Evolutionary conservation across 2,329 filamentous ascomycete species (phyloP).

Genomic region (Orbilia brochopaga): DNA sequence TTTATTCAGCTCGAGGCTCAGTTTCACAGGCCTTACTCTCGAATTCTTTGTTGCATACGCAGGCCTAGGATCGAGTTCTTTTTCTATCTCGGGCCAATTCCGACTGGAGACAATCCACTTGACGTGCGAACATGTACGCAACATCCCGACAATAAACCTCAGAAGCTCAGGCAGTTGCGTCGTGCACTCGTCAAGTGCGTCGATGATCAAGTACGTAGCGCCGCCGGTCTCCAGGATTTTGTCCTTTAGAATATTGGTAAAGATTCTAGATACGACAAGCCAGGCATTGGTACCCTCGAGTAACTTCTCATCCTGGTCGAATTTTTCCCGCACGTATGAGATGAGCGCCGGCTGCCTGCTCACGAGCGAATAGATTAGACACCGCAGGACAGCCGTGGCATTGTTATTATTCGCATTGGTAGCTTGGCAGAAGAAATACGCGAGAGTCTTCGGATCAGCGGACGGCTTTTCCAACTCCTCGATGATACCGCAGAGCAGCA

Average conservation of each 20-base stretch:
- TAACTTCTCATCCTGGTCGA: constrained; percentile 57
- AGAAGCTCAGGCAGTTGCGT: constrained; percentile 56
- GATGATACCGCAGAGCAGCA: constrained; percentile 56
- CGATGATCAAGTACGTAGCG: constrained; percentile 59
- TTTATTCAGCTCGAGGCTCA: constrained; percentile 58
- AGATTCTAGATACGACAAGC: constrained; percentile 57
- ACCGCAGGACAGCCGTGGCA: constrained; percentile 56
- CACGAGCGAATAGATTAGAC: constrained; percentile 56
- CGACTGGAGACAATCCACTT: constrained; percentile 62
- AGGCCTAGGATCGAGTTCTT: background rate
- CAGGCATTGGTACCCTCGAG: constrained; percentile 59
- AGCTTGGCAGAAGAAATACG: constrained; percentile 58
- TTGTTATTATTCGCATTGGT: constrained; percentile 55
- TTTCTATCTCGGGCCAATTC: constrained; percentile 58
- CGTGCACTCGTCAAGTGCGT: constrained; percentile 62
- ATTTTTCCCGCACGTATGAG: constrained; percentile 57
- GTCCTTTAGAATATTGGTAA: constrained; percentile 59
- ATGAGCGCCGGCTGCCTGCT: constrained; percentile 56
- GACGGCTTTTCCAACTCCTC: constrained; percentile 52
- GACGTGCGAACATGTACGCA: constrained; percentile 50
- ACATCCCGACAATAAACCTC: constrained; percentile 56
- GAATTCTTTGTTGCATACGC: background rate
- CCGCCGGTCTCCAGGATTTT: constrained; percentile 48
- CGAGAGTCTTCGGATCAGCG: background rate
- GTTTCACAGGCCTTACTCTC: background rate